Evolutionary conservation across 169 alveolate genomes (phyloP), one percentile per base, ranked within the genome.

Genomic region (Cyclospora cayetanensis): DNA sequence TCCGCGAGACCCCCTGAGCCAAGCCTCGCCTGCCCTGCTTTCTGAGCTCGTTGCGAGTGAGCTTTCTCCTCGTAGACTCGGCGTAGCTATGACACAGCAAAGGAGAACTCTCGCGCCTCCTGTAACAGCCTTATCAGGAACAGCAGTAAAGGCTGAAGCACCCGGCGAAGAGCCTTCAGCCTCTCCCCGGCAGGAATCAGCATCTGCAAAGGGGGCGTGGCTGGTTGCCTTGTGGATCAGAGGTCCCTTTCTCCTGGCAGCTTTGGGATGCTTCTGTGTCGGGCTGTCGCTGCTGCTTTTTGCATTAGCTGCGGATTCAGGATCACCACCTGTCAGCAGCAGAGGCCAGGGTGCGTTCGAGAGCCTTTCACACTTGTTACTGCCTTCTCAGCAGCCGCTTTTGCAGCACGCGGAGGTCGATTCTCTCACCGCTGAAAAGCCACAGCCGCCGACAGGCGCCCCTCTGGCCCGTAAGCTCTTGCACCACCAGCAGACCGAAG

Each of bases 201-300:
- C 53, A 0, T 52, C 74, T n/a, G 27, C 53, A 15, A 63, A 80
- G 63, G 89, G 89, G 4, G 76, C 89, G 31, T 80, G 89, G 89
- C 89, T 80, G n/a, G 89, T 80, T 46, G 89, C 89, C 53, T 53
- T 80, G 41, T 80, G 89, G 89, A 50, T 80, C 3, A 46, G 89
- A 50, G 89, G 89, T 2, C 76, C 74, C 25, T 80, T 80, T 42
- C 43, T 80, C 89, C 31, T 80, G n/a, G 89, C 76, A 80, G 43
- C 66, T 74, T 12, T 80, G 22, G 89, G 89, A 22, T 53, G 53
- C 15, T 35, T 52, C 34, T 80, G 89, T 35, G 63, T 80, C 29
- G 89, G 76, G 20, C 4, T 31, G 89, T 50, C 89, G 18, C 25
- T 80, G 53, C 74, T 39, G 12, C 52, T 80, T n/a, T 52, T 31